Base-by-base conservation (phyloP, 1,284 basidiomycete species). In the Afroboletus lepidellus region DNA sequence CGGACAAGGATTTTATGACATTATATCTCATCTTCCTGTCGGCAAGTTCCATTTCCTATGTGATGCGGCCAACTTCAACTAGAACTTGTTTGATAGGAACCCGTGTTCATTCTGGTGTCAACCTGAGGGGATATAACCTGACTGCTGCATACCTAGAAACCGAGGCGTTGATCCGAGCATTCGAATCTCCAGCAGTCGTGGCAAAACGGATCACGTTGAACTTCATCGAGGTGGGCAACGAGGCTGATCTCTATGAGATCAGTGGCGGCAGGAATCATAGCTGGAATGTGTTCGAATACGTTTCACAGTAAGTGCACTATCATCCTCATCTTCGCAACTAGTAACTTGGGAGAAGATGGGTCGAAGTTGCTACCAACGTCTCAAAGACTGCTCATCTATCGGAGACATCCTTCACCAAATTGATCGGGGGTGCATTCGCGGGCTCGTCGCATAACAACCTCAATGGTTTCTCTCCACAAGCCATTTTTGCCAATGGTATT, bases 61-160 rank as follows among this genome's bases (percentile, higher is more conserved):
- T 20, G 13, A 7, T 15, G 23, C 38, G 5, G n/a, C 18, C 18
- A 13, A 20, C 21, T n/a, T 27, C 21, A 45, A 36, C 48, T 42
- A 18, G 20, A 15, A 27, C 23, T 32, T 18, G 34, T 37, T 30
- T 16, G 20, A 41, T 38, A 79, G 79, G 75, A 25, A 83, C 82
- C 3, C 76, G 74, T 58, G 81, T 85, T 56, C 81, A 74, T n/a
- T 88, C 82, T 82, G 87, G 85, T n/a, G 73, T 88, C 49, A 87
- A 87, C 64, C 67, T 87, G 21, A 79, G 81, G 12, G 60, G 70
- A 29, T 69, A 77, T 52, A 85, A 87, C 59, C 53, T 80, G 49
- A 83, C 80, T 30, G 78, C 81, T 38, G 79, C 77, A 0, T 75
- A 77, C 43, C 75, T 83, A n/a, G 77, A 85, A 69, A 78, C 80